phyloP scores from a whole-genome alignment of 2,329 filamentous ascomycete species.

The Fusarium albidum region DNA sequence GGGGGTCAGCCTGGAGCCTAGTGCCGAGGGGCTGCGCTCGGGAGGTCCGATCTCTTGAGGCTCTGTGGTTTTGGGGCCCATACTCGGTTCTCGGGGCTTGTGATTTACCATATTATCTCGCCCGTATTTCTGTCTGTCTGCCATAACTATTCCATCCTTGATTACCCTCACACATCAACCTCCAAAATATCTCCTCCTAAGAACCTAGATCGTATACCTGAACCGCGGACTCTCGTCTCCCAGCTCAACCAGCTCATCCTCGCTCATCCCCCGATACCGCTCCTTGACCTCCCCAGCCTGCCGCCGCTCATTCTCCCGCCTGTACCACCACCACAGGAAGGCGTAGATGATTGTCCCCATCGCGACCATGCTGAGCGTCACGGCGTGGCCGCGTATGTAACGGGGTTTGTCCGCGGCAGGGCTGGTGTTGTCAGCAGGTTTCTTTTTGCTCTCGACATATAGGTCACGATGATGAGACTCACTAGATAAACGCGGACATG shows the following conservation, averaged over 20 bases:
- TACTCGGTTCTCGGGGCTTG: too few species aligned
- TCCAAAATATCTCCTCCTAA: not conserved
- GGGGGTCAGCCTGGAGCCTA: not conserved
- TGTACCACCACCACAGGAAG: conserved; percentile 63
- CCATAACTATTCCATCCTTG: not conserved
- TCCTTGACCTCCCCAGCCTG: conserved; percentile 49
- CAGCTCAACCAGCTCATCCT: conserved; percentile 59
- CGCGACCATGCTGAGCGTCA: conserved; percentile 66
- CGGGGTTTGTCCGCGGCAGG: conserved; percentile 59
- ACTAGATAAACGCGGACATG: conserved; percentile 74
- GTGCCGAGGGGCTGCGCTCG: not conserved
- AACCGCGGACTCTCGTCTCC: conserved; percentile 62
- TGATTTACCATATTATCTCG: not conserved
- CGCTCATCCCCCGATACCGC: conserved; percentile 50
- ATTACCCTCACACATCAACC: not conserved
- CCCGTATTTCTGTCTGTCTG: not conserved
- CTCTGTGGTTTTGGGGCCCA: conserved; percentile 8
- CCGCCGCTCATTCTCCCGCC: conserved; percentile 55
- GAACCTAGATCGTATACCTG: conserved; percentile 51
- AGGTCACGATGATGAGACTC: conserved; percentile 11
- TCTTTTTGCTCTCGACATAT: not conserved
- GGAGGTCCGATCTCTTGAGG: not conserved
- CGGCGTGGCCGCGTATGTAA: conserved; percentile 69
- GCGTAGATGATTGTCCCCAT: conserved; percentile 62
- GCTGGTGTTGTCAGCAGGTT: conserved; percentile 43